phyloP scores from a whole-genome alignment of 2,329 filamentous ascomycete genomes.

The Colletotrichum lupini region DNA sequence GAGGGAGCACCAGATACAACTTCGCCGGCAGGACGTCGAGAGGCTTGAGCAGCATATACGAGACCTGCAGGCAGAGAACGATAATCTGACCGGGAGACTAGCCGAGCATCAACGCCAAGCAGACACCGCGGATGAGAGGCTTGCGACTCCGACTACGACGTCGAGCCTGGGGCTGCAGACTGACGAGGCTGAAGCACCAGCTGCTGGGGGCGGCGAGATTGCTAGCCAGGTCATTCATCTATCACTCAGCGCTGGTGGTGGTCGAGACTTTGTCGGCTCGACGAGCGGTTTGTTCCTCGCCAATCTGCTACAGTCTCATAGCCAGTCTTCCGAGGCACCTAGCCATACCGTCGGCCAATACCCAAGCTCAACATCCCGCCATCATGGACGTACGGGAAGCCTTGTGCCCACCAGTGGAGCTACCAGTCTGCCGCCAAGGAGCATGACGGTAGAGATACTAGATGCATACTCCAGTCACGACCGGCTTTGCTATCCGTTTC shows the following conservation, averaged over 20 bases:
- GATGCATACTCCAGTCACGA: conserved; percentile 55
- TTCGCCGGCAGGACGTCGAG: conserved; percentile 46
- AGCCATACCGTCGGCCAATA: conserved; percentile 24
- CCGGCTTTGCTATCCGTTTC: conserved; percentile 55
- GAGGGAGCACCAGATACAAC: conserved; percentile 42
- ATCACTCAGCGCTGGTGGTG: conserved; percentile 54
- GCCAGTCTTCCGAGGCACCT: conserved; percentile 23
- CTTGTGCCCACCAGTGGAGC: conserved; percentile 5
- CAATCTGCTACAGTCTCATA: conserved; percentile 47
- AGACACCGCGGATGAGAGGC: neutral
- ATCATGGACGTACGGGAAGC: neutral
- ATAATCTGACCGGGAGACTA: conserved; percentile 36
- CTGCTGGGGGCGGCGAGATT: conserved; percentile 43
- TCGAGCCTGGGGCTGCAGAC: neutral
- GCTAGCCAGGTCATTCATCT: conserved; percentile 55
- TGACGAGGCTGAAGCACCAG: neutral
- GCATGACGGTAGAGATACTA: conserved; percentile 49
- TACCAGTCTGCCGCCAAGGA: conserved; percentile 45
- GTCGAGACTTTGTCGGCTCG: conserved; percentile 54
- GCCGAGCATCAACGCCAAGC: conserved; percentile 16
- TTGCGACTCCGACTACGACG: neutral
- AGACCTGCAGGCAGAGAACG: conserved; percentile 46
- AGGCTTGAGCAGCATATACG: conserved; percentile 47
- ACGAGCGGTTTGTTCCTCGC: conserved; percentile 54
- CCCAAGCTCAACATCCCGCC: neutral